Percentiles rank a stretch among this genome's conserved stretches.
These are phyloP conservation scores for Tremellales sp. DNA, from an alignment of 1,284 basidiomycete species.

Conservation along the genomic window DNA sequence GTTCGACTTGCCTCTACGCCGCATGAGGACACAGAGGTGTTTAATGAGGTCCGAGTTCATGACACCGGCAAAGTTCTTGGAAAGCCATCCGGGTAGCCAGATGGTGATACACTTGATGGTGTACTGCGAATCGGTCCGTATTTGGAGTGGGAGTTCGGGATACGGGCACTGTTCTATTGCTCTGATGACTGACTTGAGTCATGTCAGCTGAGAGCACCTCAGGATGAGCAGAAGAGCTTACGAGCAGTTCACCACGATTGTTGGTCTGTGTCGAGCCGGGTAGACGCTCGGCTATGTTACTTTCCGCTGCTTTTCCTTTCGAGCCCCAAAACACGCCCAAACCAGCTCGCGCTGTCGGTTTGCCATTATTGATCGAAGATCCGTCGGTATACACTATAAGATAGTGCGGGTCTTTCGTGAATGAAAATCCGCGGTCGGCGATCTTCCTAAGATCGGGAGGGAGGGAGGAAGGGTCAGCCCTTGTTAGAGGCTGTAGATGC, in stretches of 20 bases:
- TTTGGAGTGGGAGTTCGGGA: slow-evolving; percentile 45
- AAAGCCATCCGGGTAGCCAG: slow-evolving; percentile 45
- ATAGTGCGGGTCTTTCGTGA: slow-evolving; percentile 18
- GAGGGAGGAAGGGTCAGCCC: slow-evolving; percentile 2
- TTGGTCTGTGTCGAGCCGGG: slow-evolving; percentile 48
- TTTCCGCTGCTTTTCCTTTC: slow-evolving; percentile 24
- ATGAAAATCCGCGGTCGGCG: slow-evolving; percentile 29
- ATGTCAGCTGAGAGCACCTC: not conserved
- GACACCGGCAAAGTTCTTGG: slow-evolving; percentile 22
- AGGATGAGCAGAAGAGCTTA: slow-evolving; percentile 14
- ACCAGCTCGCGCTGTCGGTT: slow-evolving; percentile 37
- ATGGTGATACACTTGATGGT: slow-evolving; percentile 46
- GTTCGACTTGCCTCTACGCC: slow-evolving; percentile 16
- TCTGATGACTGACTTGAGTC: slow-evolving; percentile 42
- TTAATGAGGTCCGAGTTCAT: slow-evolving; percentile 48
- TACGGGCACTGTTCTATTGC: slow-evolving; percentile 46
- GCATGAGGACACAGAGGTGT: slow-evolving; percentile 43
- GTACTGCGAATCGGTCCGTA: slow-evolving; percentile 49
- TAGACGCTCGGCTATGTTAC: slow-evolving; percentile 43
- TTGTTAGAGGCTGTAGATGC: not conserved
- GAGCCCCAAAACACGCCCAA: slow-evolving; percentile 46
- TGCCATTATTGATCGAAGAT: slow-evolving; percentile 40
- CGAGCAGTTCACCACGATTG: slow-evolving; percentile 49
- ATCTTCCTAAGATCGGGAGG: slow-evolving; percentile 14
- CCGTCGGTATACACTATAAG: slow-evolving; percentile 48